These are phyloP conservation scores for Rhynchospora tenuis DNA, from an alignment of 176 grass and related monocot species.

Conservation along the genomic window DNA sequence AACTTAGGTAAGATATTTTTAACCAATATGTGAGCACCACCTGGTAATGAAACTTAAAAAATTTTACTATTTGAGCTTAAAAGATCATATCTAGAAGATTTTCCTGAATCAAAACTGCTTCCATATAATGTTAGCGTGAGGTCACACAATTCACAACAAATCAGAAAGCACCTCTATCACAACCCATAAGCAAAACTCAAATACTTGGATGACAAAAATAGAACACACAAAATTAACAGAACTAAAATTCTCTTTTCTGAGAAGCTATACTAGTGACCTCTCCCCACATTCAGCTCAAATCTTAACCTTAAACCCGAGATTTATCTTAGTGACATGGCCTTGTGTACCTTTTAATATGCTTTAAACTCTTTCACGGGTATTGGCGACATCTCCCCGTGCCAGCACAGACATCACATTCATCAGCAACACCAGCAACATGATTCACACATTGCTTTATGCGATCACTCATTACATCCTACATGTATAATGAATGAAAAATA, in stretches of 20 bases:
- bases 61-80: not conserved
- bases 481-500: not conserved
- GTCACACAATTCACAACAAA: not conserved
- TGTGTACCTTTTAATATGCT: not conserved
- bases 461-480: conserved; percentile 84
- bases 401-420: conserved; percentile 65
- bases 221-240: no score
- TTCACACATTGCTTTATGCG: conserved; percentile 81
- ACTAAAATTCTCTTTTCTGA: no score
- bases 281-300: not conserved
- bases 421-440: conserved; percentile 52
- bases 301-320: not conserved
- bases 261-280: not conserved
- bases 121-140: not conserved
- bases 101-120: not conserved
- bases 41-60: not conserved
- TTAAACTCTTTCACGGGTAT: conserved; percentile 30
- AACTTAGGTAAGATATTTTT: not conserved
- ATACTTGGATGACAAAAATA: not conserved
- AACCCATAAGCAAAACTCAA: not conserved
- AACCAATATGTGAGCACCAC: not conserved
- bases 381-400: conserved; percentile 71
- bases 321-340: not conserved
- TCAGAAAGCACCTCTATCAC: not conserved
- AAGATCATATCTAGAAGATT: not conserved